Evolutionary conservation across 257 asterid species (phyloP).

Genomic region (Lavandula angustifolia): DNA sequence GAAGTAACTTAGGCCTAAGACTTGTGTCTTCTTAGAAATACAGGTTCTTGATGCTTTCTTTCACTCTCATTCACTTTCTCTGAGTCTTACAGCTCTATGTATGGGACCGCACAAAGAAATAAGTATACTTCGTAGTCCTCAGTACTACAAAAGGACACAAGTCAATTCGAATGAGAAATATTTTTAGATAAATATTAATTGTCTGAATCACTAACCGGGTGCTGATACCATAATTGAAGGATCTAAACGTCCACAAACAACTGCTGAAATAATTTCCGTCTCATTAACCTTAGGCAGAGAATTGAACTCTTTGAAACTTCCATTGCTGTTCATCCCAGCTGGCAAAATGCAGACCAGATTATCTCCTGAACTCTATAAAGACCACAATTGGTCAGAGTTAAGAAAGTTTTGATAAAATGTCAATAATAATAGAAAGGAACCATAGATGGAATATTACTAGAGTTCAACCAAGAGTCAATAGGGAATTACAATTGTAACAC

Average conservation of each 20-base stretch:
- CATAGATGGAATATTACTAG: too few species aligned
- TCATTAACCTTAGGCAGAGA: conserved; percentile 67
- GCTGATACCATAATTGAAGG: conserved; percentile 63
- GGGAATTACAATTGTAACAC: too few species aligned
- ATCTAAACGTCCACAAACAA: conserved; percentile 70
- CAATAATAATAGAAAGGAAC: too few species aligned
- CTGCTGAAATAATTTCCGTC: conserved; percentile 68
- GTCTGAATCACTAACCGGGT: conserved; percentile 60
- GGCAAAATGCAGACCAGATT: conserved; percentile 65
- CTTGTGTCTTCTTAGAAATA: neutral
- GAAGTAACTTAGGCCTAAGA: neutral
- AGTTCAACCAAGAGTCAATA: too few species aligned
- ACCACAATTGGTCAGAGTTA: conserved; percentile 23
- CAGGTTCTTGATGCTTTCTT: neutral
- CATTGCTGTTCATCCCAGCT: conserved; percentile 41
- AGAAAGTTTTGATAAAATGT: conserved; percentile 11
- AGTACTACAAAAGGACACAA: conserved; percentile 5
- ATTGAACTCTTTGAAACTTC: conserved; percentile 40
- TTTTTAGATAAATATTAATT: neutral
- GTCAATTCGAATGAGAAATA: conserved; percentile 4
- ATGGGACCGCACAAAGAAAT: neutral
- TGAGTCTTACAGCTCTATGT: neutral
- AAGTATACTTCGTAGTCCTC: neutral
- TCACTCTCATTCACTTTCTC: conserved; percentile 6
- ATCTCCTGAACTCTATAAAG: conserved; percentile 54